Evolutionary conservation across 768 basidiomycete genomes (phyloP).

Genomic region (Leccinum olivaceopallidum): DNA sequence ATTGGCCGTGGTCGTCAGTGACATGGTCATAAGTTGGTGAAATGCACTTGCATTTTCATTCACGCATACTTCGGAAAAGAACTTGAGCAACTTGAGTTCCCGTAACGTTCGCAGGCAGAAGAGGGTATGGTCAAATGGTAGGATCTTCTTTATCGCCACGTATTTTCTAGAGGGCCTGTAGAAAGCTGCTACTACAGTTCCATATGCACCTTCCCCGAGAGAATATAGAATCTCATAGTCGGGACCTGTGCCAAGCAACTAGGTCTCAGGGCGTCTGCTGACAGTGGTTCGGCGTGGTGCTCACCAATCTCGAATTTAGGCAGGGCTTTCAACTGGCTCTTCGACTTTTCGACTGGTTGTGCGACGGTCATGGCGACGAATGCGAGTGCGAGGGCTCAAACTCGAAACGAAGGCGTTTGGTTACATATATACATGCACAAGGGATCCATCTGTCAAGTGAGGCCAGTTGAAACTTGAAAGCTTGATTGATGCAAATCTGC

Average conservation of each 20-base stretch:
- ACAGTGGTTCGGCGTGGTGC: conserved; percentile 8
- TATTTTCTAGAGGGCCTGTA: conserved; percentile 80
- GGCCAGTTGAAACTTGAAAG: conserved; percentile 1
- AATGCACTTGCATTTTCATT: conserved; percentile 68
- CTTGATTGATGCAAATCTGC: conserved; percentile 16
- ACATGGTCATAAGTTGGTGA: neutral
- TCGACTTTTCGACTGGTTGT: conserved; percentile 29
- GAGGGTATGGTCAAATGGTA: conserved; percentile 91
- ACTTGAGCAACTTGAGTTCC: conserved; percentile 88
- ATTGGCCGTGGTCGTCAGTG: conserved; percentile 5
- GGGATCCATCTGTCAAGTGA: neutral
- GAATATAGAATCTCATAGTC: conserved; percentile 74
- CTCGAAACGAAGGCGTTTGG: neutral
- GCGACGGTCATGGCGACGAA: conserved; percentile 9
- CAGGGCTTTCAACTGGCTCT: conserved; percentile 55
- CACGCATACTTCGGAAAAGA: conserved; percentile 76
- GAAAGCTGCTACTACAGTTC: conserved; percentile 85
- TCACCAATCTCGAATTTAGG: conserved; percentile 74
- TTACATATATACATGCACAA: conserved; percentile 5
- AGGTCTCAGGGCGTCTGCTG: neutral
- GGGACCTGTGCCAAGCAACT: conserved; percentile 45
- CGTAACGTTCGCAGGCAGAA: conserved; percentile 88
- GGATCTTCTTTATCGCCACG: conserved; percentile 95
- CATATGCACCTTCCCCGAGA: conserved; percentile 87
- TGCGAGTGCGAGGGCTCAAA: neutral